Percentiles rank a stretch among this genome's conserved stretches.
Conservation (phyloP, 176 grass and related monocot genomes). For the Zoysia pacifica region DNA sequence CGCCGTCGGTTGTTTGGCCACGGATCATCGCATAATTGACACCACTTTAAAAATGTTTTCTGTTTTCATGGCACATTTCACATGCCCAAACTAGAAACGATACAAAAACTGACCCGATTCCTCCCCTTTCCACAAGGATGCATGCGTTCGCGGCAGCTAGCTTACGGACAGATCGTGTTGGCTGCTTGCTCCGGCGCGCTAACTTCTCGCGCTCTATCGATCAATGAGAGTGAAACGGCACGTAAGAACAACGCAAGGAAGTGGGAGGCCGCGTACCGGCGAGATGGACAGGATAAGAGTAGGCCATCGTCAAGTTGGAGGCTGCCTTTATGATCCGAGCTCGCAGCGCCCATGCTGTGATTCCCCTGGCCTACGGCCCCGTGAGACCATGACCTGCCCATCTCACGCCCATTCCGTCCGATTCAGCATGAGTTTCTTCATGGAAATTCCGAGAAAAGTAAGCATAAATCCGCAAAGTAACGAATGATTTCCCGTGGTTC, state of each 20-base stretch:
- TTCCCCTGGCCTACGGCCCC: background rate
- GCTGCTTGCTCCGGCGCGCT: background rate
- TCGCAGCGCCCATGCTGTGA: slow-evolving; percentile 37
- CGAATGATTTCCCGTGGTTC: background rate
- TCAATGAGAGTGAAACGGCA: background rate
- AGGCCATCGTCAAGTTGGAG: slow-evolving; percentile 26
- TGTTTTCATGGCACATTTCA: background rate
- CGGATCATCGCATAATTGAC: background rate
- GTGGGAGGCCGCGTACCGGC: background rate
- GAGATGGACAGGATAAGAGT: background rate
- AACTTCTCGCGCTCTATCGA: background rate
- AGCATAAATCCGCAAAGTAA: background rate
- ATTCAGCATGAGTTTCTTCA: slow-evolving; percentile 32
- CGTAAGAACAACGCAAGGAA: background rate
- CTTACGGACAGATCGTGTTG: background rate
- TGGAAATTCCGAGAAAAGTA: background rate
- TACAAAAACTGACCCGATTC: background rate
- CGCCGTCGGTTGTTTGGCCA: background rate
- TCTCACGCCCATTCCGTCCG: slow-evolving; percentile 38
- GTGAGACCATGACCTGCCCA: slow-evolving; percentile 27
- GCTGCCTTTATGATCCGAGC: slow-evolving; percentile 19
- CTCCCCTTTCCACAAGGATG: background rate
- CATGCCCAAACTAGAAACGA: background rate
- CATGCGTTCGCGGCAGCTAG: background rate
- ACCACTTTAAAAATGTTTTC: background rate